Conservation (phyloP, 2,329 filamentous ascomycete species). For the Xylariaceae sp. region DNA sequence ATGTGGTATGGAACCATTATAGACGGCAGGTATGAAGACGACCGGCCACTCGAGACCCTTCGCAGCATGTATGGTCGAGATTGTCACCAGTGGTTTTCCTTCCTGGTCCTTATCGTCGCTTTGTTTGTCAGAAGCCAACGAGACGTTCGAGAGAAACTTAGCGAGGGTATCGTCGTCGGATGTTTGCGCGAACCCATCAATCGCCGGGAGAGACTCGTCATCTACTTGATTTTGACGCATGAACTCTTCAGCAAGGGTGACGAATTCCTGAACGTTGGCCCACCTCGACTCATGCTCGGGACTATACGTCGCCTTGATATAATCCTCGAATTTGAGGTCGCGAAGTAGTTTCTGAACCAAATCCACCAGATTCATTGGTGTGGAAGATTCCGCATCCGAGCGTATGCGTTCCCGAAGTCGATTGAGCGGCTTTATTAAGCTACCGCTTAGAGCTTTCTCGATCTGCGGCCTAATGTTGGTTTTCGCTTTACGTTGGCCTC, state of each 20-base stretch:
- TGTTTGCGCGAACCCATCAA: conserved; percentile 66
- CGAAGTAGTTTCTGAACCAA: conserved; percentile 51
- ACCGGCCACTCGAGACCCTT: conserved; percentile 97
- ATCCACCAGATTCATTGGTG: conserved; percentile 39
- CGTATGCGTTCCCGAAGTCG: conserved; percentile 32
- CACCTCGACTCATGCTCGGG: conserved; percentile 71
- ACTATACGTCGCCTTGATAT: conserved; percentile 61
- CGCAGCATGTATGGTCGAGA: conserved; percentile 93
- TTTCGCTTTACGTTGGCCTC: conserved; percentile 43
- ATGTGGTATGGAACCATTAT: conserved; percentile 87
- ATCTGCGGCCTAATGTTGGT: conserved; percentile 47
- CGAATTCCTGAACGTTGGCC: conserved; percentile 86
- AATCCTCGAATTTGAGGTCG: conserved; percentile 67
- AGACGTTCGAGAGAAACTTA: conserved; percentile 82
- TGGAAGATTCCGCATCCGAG: conserved; percentile 23
- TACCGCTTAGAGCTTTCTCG: conserved; percentile 49
- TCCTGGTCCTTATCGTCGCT: conserved; percentile 54
- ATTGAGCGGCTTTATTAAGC: conserved; percentile 43
- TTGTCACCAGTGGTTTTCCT: conserved; percentile 64
- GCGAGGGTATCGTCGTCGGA: conserved; percentile 61
- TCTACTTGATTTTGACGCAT: conserved; percentile 40
- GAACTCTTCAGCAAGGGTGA: conserved; percentile 72
- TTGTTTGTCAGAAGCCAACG: conserved; percentile 75
- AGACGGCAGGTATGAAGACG: conserved; percentile 86
- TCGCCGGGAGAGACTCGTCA: conserved; percentile 55